Conservation (phyloP, 306 rosid genomes). For the Betula pendula region DNA sequence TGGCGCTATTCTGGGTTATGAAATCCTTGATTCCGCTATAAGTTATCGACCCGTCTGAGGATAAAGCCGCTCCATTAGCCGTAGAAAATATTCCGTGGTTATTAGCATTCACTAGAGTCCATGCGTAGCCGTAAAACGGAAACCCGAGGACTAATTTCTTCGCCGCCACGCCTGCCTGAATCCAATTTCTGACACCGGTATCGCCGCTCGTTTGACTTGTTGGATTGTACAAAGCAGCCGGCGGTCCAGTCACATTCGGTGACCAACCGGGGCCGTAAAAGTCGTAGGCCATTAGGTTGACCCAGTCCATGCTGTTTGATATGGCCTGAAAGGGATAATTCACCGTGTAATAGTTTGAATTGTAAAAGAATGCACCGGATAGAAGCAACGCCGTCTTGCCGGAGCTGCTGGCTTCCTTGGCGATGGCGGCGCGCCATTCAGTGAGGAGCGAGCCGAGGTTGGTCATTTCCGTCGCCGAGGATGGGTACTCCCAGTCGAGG, state of each 20-base stretch:
- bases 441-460: constrained; percentile 40
- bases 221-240: constrained; percentile 35
- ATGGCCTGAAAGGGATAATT: constrained; percentile 25
- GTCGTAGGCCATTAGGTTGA: constrained; percentile 44
- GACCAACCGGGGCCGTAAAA: constrained; percentile 33
- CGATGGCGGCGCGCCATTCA: constrained; percentile 43
- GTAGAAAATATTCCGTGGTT: constrained; percentile 30
- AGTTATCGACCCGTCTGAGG: constrained; percentile 5
- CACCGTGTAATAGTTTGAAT: constrained; percentile 22
- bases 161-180: constrained; percentile 31
- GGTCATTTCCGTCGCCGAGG: constrained; percentile 28
- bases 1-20: constrained; percentile 8
- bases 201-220: constrained; percentile 20
- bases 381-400: constrained; percentile 21
- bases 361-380: constrained; percentile 36
- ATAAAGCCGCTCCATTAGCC: constrained; percentile 32
- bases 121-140: constrained; percentile 45
- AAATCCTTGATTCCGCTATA: constrained; percentile 29
- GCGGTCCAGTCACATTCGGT: constrained; percentile 26
- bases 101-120: constrained; percentile 21
- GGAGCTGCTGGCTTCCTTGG: constrained; percentile 21
- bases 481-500: constrained; percentile 46
- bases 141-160: constrained; percentile 37
- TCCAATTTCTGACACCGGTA: constrained; percentile 19
- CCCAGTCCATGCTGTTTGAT: constrained; percentile 40